Conservation (phyloP, 768 basidiomycete genomes). For the Serendipita vermifera region DNA sequence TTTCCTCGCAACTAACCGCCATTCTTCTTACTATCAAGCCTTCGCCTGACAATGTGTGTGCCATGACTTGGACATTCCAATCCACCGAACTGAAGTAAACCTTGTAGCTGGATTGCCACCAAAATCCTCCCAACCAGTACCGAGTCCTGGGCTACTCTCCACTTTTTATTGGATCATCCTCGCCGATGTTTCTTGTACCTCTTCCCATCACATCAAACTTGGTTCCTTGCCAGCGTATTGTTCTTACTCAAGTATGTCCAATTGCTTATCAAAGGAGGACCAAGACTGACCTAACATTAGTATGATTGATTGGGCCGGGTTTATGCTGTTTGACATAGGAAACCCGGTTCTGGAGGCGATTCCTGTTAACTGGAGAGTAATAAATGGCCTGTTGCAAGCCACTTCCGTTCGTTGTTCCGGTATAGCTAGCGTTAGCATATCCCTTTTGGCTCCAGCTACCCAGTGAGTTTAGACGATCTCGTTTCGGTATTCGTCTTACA, state of each 20-base stretch:
- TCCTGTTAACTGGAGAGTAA: conserved; percentile 25
- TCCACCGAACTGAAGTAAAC: background rate
- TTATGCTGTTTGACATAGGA: conserved; percentile 33
- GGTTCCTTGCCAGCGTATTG: conserved; percentile 11
- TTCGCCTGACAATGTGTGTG: background rate
- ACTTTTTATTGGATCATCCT: conserved; percentile 29
- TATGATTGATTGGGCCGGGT: conserved; percentile 29
- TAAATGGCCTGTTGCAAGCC: conserved; percentile 29
- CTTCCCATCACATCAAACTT: conserved; percentile 27
- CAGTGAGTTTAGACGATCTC: conserved; percentile 22
- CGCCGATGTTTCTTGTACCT: conserved; percentile 27
- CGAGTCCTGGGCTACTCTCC: conserved; percentile 23
- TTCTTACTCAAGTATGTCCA: background rate
- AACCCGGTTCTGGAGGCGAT: conserved; percentile 27
- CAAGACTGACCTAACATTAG: conserved; percentile 14
- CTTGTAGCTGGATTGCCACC: conserved; percentile 21
- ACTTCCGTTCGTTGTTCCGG: conserved; percentile 30
- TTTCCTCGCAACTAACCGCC: background rate
- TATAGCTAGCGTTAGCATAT: conserved; percentile 28
- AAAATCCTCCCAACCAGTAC: conserved; percentile 19
- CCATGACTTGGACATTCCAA: background rate
- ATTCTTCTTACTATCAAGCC: background rate
- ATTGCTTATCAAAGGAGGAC: background rate
- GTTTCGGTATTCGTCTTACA: no score
- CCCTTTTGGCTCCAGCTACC: conserved; percentile 28